Evolutionary conservation across 352 stramenopile species (phyloP).

Genomic region (Hyaloperonospora brassicae): DNA sequence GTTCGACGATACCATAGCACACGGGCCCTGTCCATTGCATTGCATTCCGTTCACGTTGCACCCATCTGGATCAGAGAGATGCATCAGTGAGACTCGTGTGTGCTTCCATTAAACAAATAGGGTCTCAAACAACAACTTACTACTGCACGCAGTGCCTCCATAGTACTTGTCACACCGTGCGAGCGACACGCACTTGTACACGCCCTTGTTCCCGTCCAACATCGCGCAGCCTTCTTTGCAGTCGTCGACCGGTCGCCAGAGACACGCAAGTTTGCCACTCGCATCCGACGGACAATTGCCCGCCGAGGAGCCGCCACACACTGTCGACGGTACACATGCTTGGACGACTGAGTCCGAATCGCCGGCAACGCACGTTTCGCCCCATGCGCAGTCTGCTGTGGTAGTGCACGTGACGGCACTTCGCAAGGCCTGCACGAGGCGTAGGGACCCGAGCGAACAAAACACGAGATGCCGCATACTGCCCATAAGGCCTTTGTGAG

Average conservation of each 20-base stretch:
- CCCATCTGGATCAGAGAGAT: constrained; percentile 17
- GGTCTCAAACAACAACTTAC: constrained; percentile 18
- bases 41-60: constrained; percentile 48
- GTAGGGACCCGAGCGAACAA: constrained; percentile 9
- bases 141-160: constrained; percentile 40
- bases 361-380: constrained; percentile 65
- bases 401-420: constrained; percentile 43
- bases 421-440: constrained; percentile 12
- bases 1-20: constrained; percentile 35
- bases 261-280: constrained; percentile 63
- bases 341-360: constrained; percentile 52
- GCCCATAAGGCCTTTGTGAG: constrained; percentile 8
- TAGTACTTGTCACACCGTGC: constrained; percentile 70
- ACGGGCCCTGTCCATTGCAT: constrained; percentile 73
- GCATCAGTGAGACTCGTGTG: neutral
- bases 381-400: constrained; percentile 55
- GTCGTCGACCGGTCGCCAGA: constrained; percentile 30
- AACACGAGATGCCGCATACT: constrained; percentile 16
- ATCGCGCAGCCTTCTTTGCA: constrained; percentile 22
- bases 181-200: constrained; percentile 80
- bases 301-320: constrained; percentile 42
- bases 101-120: neutral
- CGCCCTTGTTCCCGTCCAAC: constrained; percentile 32
- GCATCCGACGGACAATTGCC: constrained; percentile 60
- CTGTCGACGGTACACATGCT: constrained; percentile 51